These are phyloP conservation scores for Trypanosomatidae sp. DNA, from an alignment of 208 protist species.

Conservation along the genomic window DNA sequence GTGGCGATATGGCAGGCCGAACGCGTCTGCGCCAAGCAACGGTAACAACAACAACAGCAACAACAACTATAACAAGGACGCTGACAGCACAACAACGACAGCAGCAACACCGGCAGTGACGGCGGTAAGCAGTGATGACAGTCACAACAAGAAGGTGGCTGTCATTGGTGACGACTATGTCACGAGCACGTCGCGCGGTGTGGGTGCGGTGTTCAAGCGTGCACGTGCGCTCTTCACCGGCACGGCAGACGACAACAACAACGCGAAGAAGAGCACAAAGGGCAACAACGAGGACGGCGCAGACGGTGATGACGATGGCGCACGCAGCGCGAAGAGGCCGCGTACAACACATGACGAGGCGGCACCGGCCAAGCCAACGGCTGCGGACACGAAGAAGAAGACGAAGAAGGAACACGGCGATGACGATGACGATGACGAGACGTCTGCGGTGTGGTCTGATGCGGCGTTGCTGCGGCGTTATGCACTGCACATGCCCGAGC, in stretches of 20 bases:
- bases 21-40: too few species aligned
- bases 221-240: neutral
- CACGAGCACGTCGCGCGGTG: neutral
- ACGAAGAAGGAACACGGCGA: conserved; percentile 15
- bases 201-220: neutral
- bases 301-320: conserved; percentile 20
- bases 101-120: neutral
- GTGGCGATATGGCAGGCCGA: too few species aligned
- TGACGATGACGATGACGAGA: conserved; percentile 22
- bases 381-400: conserved; percentile 9
- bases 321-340: conserved; percentile 24
- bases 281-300: conserved; percentile 17
- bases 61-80: neutral
- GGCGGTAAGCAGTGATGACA: neutral
- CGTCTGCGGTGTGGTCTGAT: conserved; percentile 16
- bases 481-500: conserved; percentile 28
- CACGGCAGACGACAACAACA: neutral
- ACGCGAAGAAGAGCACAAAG: neutral
- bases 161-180: neutral
- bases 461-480: conserved; percentile 13
- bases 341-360: too few species aligned
- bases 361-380: conserved; percentile 7
- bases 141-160: neutral
- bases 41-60: neutral
- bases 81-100: neutral